Conservation (phyloP, 192 early-diverging fungal species). For the Coemansia guatemalensis region DNA sequence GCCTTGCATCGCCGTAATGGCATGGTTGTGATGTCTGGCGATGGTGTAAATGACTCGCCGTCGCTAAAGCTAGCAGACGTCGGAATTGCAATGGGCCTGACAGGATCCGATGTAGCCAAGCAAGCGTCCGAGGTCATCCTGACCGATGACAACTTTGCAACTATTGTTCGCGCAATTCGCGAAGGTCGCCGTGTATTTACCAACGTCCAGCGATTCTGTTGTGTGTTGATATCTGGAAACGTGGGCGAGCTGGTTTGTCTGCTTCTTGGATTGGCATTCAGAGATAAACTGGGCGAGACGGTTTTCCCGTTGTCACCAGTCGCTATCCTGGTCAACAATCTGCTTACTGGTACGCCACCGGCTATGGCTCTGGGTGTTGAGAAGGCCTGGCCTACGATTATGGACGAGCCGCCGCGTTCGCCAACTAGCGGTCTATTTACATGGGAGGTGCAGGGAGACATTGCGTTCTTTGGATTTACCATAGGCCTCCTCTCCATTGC, state of each 20-base stretch:
- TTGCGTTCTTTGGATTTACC: conserved; percentile 63
- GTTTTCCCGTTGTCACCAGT: conserved; percentile 79
- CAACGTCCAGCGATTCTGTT: conserved; percentile 74
- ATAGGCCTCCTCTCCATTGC: conserved; percentile 65
- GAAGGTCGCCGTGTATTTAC: conserved; percentile 80
- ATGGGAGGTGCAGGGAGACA: conserved; percentile 64
- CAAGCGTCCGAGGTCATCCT: conserved; percentile 88
- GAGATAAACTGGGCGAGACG: conserved; percentile 56
- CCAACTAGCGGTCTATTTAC: conserved; percentile 67
- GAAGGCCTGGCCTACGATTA: conserved; percentile 60
- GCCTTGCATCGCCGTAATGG: conserved; percentile 77
- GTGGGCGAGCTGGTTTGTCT: conserved; percentile 74
- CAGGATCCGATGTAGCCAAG: conserved; percentile 74
- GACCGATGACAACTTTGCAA: conserved; percentile 80
- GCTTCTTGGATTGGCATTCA: conserved; percentile 71
- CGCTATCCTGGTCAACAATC: conserved; percentile 78
- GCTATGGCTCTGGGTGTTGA: conserved; percentile 79
- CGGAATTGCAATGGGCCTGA: conserved; percentile 70
- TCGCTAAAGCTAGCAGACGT: conserved; percentile 76
- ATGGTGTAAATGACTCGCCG: conserved; percentile 82
- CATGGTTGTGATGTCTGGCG: conserved; percentile 90
- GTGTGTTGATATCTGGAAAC: conserved; percentile 73
- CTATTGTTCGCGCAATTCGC: conserved; percentile 73
- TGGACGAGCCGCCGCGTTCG: conserved; percentile 70
- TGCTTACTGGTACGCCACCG: conserved; percentile 77